Percentiles rank a stretch among this genome's conserved stretches.
Evolutionary conservation across 2,329 filamentous ascomycete genomes (phyloP).

Genomic region (Aspergillus quadricinctus): DNA sequence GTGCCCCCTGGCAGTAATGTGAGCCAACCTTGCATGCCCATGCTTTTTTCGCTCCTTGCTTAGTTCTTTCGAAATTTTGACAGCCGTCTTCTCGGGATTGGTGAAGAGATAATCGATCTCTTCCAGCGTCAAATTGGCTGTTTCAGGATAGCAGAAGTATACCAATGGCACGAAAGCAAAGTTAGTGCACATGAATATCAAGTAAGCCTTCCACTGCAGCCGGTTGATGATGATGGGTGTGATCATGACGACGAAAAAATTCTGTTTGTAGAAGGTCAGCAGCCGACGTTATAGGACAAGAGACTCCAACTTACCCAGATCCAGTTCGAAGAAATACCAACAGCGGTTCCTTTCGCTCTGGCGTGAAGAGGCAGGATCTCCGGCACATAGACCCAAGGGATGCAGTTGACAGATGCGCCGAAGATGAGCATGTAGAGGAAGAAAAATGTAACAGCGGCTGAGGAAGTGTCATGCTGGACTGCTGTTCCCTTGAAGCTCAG

Average conservation of each 20-base stretch:
- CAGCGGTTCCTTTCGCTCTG: conserved; percentile 46
- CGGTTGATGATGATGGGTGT: conserved; percentile 31
- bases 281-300: not conserved
- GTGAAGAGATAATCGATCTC: conserved; percentile 42
- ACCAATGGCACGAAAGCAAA: conserved; percentile 33
- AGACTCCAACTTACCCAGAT: conserved; percentile 28
- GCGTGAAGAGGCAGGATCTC: conserved; percentile 50
- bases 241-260: conserved; percentile 43
- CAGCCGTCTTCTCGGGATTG: conserved; percentile 11
- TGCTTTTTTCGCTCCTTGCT: conserved; percentile 13
- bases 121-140: conserved; percentile 39
- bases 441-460: conserved; percentile 48
- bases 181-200: conserved; percentile 35
- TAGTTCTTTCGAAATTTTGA: conserved; percentile 16
- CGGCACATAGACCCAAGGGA: conserved; percentile 49
- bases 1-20: too few relatives aligned
- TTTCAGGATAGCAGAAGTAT: conserved; percentile 46
- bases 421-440: conserved; percentile 44
- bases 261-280: conserved; percentile 18
- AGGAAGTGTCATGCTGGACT: conserved; percentile 34
- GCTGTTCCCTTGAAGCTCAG: conserved; percentile 2
- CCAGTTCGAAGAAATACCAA: conserved; percentile 41
- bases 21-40: not conserved
- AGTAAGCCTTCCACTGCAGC: conserved; percentile 32
- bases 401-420: conserved; percentile 44